A percentile compares a stretch with the other conserved stretches of the same genome.
phyloP scores from a whole-genome alignment of 805 yeast genomes.

The Saccharomycopsis capsularis region DNA sequence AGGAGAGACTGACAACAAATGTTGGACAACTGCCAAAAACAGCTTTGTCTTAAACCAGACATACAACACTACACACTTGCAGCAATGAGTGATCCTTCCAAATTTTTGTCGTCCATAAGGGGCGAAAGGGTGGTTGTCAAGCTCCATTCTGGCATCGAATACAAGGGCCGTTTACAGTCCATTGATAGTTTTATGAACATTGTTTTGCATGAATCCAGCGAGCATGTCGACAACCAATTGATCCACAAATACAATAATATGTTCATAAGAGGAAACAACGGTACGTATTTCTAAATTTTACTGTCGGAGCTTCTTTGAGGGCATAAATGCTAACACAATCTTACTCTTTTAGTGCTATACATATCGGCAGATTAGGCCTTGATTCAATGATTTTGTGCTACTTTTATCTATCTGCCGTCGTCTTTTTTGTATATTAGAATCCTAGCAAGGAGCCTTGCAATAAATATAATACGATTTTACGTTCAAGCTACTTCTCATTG shows the following conservation, averaged over 20 bases:
- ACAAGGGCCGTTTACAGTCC: slow-evolving; percentile 68
- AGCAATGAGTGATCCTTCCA: slow-evolving; percentile 43
- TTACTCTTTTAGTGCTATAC: too few relatives aligned
- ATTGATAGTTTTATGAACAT: slow-evolving; percentile 97
- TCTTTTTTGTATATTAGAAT: too few relatives aligned
- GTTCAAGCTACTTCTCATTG: too few relatives aligned
- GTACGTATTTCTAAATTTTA: too few relatives aligned
- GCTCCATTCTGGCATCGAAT: slow-evolving; percentile 80
- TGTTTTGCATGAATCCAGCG: slow-evolving; percentile 64
- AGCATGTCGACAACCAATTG: slow-evolving; percentile 43
- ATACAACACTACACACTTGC: not conserved
- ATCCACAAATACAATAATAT: slow-evolving; percentile 65
- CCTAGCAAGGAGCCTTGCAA: too few relatives aligned
- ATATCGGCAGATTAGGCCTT: slow-evolving; percentile 1
- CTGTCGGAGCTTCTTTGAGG: too few relatives aligned
- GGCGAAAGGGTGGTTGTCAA: slow-evolving; percentile 79
- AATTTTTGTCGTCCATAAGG: slow-evolving; percentile 69
- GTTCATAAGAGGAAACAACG: slow-evolving; percentile 81
- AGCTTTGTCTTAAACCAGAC: not conserved
- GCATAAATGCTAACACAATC: not conserved
- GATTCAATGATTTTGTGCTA: not conserved
- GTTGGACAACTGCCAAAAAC: not conserved
- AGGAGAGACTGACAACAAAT: too few relatives aligned
- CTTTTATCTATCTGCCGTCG: not conserved
- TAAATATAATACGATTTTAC: too few relatives aligned